Evolutionary conservation across 495 filamentous ascomycete species (phyloP), one percentile per base, ranked within the genome.

Genomic region (Podospora comata): DNA sequence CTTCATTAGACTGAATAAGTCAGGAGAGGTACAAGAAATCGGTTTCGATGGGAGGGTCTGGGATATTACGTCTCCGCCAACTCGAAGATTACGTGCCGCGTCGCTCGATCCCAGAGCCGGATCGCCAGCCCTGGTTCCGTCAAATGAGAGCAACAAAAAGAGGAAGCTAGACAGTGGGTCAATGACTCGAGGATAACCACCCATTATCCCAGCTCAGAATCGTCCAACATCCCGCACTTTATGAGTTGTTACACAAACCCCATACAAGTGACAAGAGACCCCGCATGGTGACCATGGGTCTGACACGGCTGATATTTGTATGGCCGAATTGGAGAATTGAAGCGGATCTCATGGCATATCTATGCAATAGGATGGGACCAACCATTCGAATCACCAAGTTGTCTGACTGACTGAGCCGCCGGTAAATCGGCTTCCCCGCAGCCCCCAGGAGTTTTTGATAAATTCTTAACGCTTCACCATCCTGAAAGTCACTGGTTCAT

Each of bases 231-330:
- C 23, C 23, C 23, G 9, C 39, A 48, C 39, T 48, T 48, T 11
- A 48, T 11, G 9, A 11, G 39, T 11, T 13, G 39, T 48, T 48
- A 48, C 15, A 48, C 39, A 48, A 16, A 13, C 39, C 15, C 39
- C 39, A 48, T 11, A 11, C 15, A 11, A 16, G 3, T 6, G 39
- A 48, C 13, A 48, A 48, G 9, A 13, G 9, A 48, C 39, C 39
- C 39, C 39, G 39, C 39, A 48, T 23, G 23, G 23, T 23, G 23
- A 23, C 23, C 23, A 23, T 23, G 23, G 0, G 30, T 32, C 30
- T 32, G 4, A 32, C 30, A 13, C 61, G 61, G 61, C 61, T 63
- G 61, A 32, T 63, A 63, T 63, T 63, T 63, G 61, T 63, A 63
- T 63, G 15, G 61, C 61, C 61, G 61, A 58, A 19, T 58, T 58